Conservation (phyloP, 148 eudicot genomes). For the Tetragonia tetragonoides region DNA sequence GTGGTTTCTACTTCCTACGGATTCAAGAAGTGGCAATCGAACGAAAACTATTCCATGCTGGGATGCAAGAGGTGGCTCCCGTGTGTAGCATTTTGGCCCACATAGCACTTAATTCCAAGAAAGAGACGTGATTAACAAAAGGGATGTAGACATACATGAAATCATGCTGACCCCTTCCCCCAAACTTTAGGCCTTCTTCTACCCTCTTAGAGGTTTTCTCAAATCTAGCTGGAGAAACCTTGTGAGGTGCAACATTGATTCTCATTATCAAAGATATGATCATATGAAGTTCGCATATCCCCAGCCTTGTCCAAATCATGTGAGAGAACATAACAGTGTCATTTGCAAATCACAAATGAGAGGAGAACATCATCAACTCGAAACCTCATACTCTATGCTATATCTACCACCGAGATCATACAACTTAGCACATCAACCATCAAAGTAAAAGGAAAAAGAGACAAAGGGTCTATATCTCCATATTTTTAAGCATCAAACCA, state of each 20-base stretch:
- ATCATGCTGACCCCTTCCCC: neutral
- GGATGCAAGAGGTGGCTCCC: neutral
- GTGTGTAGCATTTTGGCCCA: neutral
- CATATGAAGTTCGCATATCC: neutral
- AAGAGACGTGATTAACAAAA: neutral
- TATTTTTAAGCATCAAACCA: neutral
- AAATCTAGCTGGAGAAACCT: neutral
- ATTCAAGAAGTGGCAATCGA: too few relatives aligned
- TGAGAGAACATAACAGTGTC: neutral
- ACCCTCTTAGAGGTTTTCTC: neutral
- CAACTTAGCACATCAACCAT: neutral
- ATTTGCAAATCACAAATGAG: neutral
- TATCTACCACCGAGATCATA: neutral
- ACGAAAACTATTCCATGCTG: neutral
- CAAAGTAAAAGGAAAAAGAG: neutral
- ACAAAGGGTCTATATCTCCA: neutral
- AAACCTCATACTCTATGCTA: neutral
- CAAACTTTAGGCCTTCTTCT: neutral
- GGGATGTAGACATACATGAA: neutral
- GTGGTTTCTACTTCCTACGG: too few relatives aligned
- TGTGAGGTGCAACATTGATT: neutral
- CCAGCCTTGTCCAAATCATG: neutral
- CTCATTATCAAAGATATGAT: neutral
- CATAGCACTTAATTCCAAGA: neutral
- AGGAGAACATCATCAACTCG: neutral